Base-by-base conservation (phyloP, 768 basidiomycete genomes). In the Leucocoprinus sp. region DNA sequence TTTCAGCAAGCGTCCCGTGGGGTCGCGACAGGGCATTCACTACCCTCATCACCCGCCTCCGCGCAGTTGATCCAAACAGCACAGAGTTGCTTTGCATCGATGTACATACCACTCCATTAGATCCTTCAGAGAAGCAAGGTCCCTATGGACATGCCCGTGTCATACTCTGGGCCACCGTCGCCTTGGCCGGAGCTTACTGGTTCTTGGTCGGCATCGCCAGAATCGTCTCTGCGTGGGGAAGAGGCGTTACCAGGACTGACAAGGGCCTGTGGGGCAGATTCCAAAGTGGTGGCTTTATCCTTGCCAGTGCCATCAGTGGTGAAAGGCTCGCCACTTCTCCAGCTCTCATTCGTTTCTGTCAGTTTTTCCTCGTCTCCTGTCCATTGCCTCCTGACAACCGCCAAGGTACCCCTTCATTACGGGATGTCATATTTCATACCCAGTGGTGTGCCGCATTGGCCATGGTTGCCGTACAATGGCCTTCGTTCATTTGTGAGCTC, bases 391-490 rank as follows among this genome's bases (percentile, higher is more conserved):
- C 49, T 53, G 42, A 50, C 51, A 35, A 37, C 17, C 12, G 22
- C 48, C 2, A 51, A 93, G 92, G 84, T 54, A 95, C 96, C 0
- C 95, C 96, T 2, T 90, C 91, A 5, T 66, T 93, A 65, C 73
- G 93, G 43, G 96, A 99, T 61, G 75, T 99, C 41, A 75, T 97
- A 40, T 86, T 91, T 61, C 91, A 93, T 56, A 87, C 93, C 0
- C 93, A 96, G 54, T 97, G 88, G 85, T 89, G 85, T 60, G 76
- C 89, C 31, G 76, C 83, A 24, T 69, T 99, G 11, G 81, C 80
- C 24, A 93, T 96, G 87, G 81, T 98, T 43, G 90, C 95, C 26
- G 91, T 98, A 17, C 75, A 89, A 59, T 99, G 95, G 95, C 95
- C 96, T 0, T 69, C 72, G 12, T 97, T 93, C 61, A 75, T 84